Evolutionary conservation across 2,329 filamentous ascomycete species (phyloP), one percentile per base, ranked within the genome.

Genomic region (Beauveria caledonica): DNA sequence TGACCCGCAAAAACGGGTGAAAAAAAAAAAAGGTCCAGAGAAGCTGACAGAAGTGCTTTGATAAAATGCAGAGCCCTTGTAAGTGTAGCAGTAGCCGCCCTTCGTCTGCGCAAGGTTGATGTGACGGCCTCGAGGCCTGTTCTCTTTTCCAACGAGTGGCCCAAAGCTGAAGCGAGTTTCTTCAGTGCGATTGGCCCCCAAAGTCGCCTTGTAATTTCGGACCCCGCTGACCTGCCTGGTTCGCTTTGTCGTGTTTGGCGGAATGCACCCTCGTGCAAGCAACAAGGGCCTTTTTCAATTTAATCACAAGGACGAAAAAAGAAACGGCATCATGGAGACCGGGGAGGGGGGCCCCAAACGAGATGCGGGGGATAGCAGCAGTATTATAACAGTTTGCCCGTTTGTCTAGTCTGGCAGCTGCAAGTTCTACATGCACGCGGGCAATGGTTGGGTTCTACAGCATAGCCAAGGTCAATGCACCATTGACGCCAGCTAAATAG

Each of bases 131-230:
- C 33, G 33, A 36, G 33, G 33, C 6, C 33, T 15, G 10, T 36
- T 21, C 17, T 7, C 27, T 39, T 53, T 53, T 21, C 52, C 42
- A 10, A 36, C 13, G 45, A 23, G 19, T 13, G 29, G 6, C 27
- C 29, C 13, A 39, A 49, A 46, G 25, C 17, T 13, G 13, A 39
- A 21, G 48, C 46, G 8, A 45, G 25, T n/a, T 56, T 46, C 40
- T 6, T 21, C 39, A 44, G 39, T 11, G 17, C 58, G 58, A 48
- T 53, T 60, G 49, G 58, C 39, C 39, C 49, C 58, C 49, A 54
- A 46, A 15, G 23, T 46, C 40, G 50, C 58, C 58, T 36, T 60
- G 58, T 60, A 60, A 60, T 60, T 48, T 60, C 29, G 5, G 39
- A 60, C 48, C 49, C 49, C 55, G 33, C 54, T 33, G 19, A 7